Conservation (phyloP, 805 yeast genomes). For the Nakazawaea ambrosiae region DNA sequence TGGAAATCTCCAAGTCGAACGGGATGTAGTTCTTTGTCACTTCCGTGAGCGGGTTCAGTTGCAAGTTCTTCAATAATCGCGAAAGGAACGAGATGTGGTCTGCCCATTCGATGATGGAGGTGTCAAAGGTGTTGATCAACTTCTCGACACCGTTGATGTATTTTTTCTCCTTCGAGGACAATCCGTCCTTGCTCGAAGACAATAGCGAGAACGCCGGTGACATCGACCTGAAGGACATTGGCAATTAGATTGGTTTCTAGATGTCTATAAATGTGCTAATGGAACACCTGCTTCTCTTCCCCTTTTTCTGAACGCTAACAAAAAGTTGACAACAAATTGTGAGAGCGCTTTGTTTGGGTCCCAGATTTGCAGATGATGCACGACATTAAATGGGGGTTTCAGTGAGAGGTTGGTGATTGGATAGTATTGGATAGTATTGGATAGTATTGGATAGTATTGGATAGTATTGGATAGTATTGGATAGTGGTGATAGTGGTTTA, state of each 20-base stretch:
- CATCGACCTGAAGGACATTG: conserved; percentile 20
- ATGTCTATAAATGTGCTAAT: background rate
- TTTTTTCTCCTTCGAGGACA: conserved; percentile 61
- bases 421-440: too few relatives aligned
- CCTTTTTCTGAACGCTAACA: background rate
- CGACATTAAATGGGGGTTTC: too few relatives aligned
- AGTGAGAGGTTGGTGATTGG: too few relatives aligned
- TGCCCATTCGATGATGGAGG: conserved; percentile 89
- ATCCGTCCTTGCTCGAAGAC: conserved; percentile 14
- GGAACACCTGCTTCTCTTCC: background rate
- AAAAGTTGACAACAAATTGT: too few relatives aligned
- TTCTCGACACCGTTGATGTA: conserved; percentile 62
- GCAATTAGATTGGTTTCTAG: too few relatives aligned
- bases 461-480: too few relatives aligned
- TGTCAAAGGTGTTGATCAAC: conserved; percentile 67
- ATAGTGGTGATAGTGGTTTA: too few relatives aligned
- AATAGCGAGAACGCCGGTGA: conserved; percentile 22
- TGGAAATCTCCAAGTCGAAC: conserved; percentile 55
- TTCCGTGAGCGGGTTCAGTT: conserved; percentile 33
- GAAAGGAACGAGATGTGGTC: conserved; percentile 90
- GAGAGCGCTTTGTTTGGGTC: too few relatives aligned
- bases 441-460: too few relatives aligned
- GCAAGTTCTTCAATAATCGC: conserved; percentile 67
- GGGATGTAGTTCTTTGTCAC: conserved; percentile 54
- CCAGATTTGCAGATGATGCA: too few relatives aligned